Evolutionary conservation across 225 moss, liverwort and hornwort species (phyloP).

Genomic region (Climacium dendroides): DNA sequence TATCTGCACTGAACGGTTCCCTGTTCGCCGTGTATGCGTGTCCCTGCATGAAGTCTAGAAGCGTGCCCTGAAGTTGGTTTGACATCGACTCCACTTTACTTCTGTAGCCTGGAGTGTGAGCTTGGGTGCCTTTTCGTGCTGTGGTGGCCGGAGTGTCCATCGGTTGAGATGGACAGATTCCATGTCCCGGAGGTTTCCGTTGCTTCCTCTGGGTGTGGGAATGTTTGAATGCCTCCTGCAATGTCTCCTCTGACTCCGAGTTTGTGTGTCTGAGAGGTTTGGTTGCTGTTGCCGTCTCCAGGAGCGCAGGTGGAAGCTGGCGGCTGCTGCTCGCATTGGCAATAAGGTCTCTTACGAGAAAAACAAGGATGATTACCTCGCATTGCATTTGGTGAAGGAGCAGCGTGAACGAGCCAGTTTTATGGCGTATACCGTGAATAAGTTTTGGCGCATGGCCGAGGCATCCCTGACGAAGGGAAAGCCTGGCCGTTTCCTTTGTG

Average conservation of each 20-base stretch:
- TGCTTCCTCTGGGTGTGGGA: not conserved
- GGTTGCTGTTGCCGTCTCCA: not conserved
- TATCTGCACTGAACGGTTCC: not conserved
- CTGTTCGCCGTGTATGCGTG: not conserved
- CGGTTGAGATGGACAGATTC: not conserved
- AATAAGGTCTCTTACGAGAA: slow-evolving; percentile 31
- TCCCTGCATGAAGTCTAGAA: not conserved
- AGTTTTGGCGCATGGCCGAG: slow-evolving; percentile 59
- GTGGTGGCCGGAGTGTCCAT: not conserved
- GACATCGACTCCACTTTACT: not conserved
- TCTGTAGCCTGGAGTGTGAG: not conserved
- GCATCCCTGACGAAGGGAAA: slow-evolving; percentile 22
- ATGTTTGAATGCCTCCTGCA: not conserved
- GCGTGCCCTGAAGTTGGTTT: not conserved
- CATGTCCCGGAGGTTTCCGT: not conserved
- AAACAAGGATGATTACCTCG: slow-evolving; percentile 33
- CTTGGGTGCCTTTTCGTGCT: not conserved
- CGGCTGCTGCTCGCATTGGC: slow-evolving; percentile 44
- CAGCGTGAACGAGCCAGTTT: slow-evolving; percentile 56
- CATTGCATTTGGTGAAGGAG: slow-evolving; percentile 18
- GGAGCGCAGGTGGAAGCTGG: slow-evolving; percentile 79
- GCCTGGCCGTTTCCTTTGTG: not conserved
- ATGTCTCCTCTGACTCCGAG: not conserved
- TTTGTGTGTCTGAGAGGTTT: not conserved
- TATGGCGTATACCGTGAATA: slow-evolving; percentile 47